Conservation (phyloP, 768 basidiomycete genomes). For the Goffeauzyma gilvescens region DNA sequence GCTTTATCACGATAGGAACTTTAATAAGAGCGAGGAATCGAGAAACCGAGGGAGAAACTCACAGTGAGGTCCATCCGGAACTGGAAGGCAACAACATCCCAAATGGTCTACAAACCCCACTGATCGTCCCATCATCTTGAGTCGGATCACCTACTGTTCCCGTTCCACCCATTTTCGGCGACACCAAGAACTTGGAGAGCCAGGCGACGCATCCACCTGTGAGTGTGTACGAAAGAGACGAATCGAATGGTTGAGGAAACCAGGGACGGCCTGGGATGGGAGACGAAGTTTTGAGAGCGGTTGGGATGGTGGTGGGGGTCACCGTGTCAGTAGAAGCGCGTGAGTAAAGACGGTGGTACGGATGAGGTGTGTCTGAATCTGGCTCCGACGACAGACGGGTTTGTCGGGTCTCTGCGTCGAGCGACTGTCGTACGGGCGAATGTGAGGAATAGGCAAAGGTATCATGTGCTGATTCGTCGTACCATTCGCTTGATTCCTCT, state of each 20-base stretch:
- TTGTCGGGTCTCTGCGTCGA: too few relatives aligned
- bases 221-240: slow-evolving; percentile 5
- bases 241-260: slow-evolving; percentile 5
- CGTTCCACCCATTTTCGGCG: slow-evolving; percentile 4
- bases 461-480: too few relatives aligned
- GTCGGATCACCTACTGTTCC: not conserved
- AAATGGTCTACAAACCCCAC: slow-evolving; percentile 3
- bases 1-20: too few relatives aligned
- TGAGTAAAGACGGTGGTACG: not conserved
- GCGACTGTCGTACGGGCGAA: too few relatives aligned
- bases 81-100: slow-evolving; percentile 5
- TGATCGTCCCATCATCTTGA: not conserved
- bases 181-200: slow-evolving; percentile 1
- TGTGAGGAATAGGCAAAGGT: too few relatives aligned
- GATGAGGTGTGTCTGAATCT: not conserved
- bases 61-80: slow-evolving; percentile 7
- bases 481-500: too few relatives aligned
- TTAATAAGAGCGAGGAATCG: too few relatives aligned
- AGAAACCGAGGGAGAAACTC: not conserved
- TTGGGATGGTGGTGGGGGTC: not conserved
- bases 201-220: slow-evolving; percentile 5
- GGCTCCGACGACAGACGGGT: too few relatives aligned
- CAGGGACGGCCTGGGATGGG: not conserved
- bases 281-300: not conserved
- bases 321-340: not conserved